phyloP scores from a whole-genome alignment of 2,329 filamentous ascomycete species.

The Clarireedia paspali region DNA sequence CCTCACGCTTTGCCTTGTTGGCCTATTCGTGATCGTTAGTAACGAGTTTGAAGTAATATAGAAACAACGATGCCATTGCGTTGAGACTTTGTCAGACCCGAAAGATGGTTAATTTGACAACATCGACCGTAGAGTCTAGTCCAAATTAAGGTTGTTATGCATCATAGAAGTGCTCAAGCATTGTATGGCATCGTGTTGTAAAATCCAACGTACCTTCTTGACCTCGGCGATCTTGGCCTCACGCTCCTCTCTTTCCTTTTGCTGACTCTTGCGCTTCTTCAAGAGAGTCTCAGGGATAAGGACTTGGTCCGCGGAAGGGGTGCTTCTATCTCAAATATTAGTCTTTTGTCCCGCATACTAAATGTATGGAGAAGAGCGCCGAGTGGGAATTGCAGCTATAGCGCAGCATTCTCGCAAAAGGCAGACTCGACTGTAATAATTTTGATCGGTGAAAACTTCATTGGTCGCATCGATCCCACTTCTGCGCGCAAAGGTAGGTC shows the following conservation, averaged over 20 bases:
- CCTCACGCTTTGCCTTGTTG: constrained; percentile 96
- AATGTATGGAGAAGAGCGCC: constrained; percentile 63
- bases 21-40: constrained; percentile 51
- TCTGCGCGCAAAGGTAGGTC: constrained; percentile 16
- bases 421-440: constrained; percentile 67
- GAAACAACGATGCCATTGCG: constrained; percentile 18
- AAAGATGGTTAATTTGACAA: constrained; percentile 99
- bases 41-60: constrained; percentile 12
- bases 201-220: constrained; percentile 60
- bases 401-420: constrained; percentile 84
- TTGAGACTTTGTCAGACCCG: constrained; percentile 69
- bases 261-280: constrained; percentile 99
- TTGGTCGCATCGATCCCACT: constrained; percentile 20
- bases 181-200: constrained; percentile 26
- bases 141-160: constrained; percentile 73
- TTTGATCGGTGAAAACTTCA: constrained; percentile 68
- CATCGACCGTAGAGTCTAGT: constrained; percentile 86
- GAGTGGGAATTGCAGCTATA: constrained; percentile 87
- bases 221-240: constrained; percentile 72
- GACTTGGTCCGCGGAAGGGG: constrained; percentile 91
- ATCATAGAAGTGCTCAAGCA: constrained; percentile 57
- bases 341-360: constrained; percentile 61
- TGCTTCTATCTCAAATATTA: constrained; percentile 74
- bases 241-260: constrained; percentile 94
- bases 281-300: constrained; percentile 98